Evolutionary conservation across 345 rosid genomes (phyloP), one percentile per base, ranked within the genome.

Genomic region (Hibiscus trionum): DNA sequence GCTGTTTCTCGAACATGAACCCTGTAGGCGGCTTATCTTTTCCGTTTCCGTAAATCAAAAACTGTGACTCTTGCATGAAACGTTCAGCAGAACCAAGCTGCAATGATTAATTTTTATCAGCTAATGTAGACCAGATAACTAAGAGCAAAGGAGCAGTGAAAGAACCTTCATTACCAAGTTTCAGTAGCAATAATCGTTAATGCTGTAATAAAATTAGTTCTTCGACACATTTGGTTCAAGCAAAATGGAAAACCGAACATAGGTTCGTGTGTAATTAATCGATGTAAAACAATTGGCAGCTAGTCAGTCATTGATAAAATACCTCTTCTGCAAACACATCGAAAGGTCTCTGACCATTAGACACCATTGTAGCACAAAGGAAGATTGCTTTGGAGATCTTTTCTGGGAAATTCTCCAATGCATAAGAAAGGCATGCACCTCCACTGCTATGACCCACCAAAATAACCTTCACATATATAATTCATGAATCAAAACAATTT

Each of bases 281-380:
- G 53, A 15, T 44, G 4, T 64, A 9, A 39, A 65, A 69, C 24
- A 70, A 57, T 11, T 26, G 33, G 62, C n/a, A 63, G 72, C 64
- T 35, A 59, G 64, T 50, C 12, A 59, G 64, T 50, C 12, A 71
- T 35, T 68, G 52, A 65, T 31, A 47, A 55, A 59, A 37, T 72
- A 91, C 98, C 97, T 94, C 96, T 83, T 86, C 96, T 60, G 97
- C 88, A 79, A 94, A 91, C 67, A 86, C 97, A 82, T 94, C 96
- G 70, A 94, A 91, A 63, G 98, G 97, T 81, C 84, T 86, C 82
- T 91, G 97, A 76, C 91, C 95, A 79, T 88, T 77, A 33, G 93
- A 81, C 70, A 91, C 92, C 98, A 91, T 94, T 9, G 95, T 88
- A 75, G 93, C 98, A 78, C 95, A 90, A n/a, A 91, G 79, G 57